phyloP scores from a whole-genome alignment of 208 protist species.

The Leishmania mexicana region DNA sequence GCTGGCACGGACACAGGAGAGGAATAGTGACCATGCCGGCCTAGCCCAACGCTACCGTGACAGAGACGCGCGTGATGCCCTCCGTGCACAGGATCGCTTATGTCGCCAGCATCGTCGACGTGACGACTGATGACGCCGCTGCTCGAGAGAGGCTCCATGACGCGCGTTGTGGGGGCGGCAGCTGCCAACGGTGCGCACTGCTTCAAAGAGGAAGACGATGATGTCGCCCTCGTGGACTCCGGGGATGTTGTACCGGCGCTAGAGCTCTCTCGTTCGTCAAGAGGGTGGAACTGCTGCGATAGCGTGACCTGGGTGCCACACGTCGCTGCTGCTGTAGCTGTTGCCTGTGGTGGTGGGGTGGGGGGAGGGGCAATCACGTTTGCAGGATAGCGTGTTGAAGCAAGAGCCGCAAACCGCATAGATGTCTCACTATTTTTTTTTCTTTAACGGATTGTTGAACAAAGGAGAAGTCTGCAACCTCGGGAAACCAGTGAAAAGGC shows the following conservation, averaged over 20 bases:
- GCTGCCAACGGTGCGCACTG: background rate
- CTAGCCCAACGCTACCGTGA: background rate
- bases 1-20: background rate
- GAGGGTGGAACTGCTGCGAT: background rate
- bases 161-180: too few relatives aligned
- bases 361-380: background rate
- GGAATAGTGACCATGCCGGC: background rate
- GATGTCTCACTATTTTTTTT: background rate
- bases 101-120: background rate
- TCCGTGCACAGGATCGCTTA: background rate
- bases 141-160: background rate
- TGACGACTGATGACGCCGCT: background rate
- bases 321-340: background rate
- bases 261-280: background rate
- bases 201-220: background rate
- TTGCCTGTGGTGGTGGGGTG: background rate
- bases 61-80: too few relatives aligned
- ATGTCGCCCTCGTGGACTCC: background rate
- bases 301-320: background rate
- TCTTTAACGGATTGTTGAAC: background rate
- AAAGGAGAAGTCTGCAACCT: background rate
- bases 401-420: background rate
- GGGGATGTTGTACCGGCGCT: background rate
- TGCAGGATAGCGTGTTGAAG: background rate
- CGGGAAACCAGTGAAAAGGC: background rate